Percentiles rank a stretch among this genome's conserved stretches.
Evolutionary conservation across 805 yeast species (phyloP).

Genomic region (Candida sanyiensis): DNA sequence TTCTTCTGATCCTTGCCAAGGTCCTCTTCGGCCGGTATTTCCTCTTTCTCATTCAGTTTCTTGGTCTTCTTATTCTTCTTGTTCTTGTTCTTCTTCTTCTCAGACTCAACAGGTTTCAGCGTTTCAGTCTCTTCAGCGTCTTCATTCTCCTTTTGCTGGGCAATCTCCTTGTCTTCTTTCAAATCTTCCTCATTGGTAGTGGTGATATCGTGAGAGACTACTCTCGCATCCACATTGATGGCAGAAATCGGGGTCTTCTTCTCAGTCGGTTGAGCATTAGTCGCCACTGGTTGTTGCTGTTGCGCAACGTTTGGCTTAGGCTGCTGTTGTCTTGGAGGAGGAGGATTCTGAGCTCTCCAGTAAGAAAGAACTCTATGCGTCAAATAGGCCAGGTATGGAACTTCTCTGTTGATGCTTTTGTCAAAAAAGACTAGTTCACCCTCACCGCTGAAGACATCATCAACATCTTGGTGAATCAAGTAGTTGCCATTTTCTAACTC

Average conservation of each 20-base stretch:
- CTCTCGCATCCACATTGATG: conserved; percentile 18
- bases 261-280: conserved; percentile 2
- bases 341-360: conserved; percentile 16
- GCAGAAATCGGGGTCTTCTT: conserved; percentile 11
- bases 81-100: no score
- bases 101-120: no score
- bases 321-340: conserved; percentile 2
- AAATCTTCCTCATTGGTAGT: conserved; percentile 6
- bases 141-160: conserved; percentile 3
- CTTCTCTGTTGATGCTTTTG: conserved; percentile 43
- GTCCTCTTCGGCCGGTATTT: neutral
- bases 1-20: neutral
- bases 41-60: no score
- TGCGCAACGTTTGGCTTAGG: conserved; percentile 1
- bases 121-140: conserved; percentile 2
- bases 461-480: conserved; percentile 55
- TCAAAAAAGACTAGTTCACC: conserved; percentile 73
- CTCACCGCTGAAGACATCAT: conserved; percentile 64
- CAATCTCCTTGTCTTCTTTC: neutral
- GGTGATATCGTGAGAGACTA: conserved; percentile 21
- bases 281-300: neutral
- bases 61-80: no score
- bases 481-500: conserved; percentile 84
- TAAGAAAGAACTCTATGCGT: conserved; percentile 29
- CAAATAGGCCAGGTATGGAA: conserved; percentile 36